Evolutionary conservation across 352 stramenopile genomes (phyloP).

Genomic region (Phytopythium delawarense): DNA sequence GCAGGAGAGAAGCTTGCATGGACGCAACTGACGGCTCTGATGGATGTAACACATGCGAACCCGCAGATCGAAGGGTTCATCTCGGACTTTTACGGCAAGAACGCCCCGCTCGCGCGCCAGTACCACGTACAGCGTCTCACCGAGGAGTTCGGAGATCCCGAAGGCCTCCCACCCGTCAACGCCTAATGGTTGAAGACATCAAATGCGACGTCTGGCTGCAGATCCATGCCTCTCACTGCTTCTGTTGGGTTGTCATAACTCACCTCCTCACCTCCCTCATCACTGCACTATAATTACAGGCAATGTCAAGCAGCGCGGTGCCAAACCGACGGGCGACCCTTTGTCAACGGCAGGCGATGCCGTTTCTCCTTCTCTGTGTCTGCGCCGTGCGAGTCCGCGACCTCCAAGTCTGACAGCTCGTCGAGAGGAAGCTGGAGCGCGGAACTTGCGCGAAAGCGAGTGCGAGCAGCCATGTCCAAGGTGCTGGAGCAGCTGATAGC

Average conservation of each 20-base stretch:
- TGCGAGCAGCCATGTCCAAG: conserved; percentile 68
- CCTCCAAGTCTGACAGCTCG: background rate
- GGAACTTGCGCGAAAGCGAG: background rate
- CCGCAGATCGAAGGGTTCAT: conserved; percentile 70
- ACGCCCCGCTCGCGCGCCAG: conserved; percentile 45
- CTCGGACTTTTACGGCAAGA: conserved; percentile 61
- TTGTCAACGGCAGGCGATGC: background rate
- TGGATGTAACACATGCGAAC: background rate
- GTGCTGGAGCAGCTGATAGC: conserved; percentile 96
- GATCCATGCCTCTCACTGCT: background rate
- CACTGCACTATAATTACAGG: conserved; percentile 1
- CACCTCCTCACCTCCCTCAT: background rate
- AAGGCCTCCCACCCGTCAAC: conserved; percentile 8
- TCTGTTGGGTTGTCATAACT: background rate
- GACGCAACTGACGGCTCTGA: background rate
- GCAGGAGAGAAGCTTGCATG: background rate
- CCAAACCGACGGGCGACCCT: background rate
- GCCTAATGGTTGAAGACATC: conserved; percentile 3
- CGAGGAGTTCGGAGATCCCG: conserved; percentile 50
- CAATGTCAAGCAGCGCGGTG: background rate
- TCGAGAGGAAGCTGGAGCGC: background rate
- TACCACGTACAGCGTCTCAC: conserved; percentile 57
- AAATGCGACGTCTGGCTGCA: background rate
- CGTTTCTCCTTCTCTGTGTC: background rate
- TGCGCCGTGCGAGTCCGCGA: background rate